Evolutionary conservation across 495 filamentous ascomycete species (phyloP), one percentile per base, ranked within the genome.

Genomic region (Xylaria cubensis): DNA sequence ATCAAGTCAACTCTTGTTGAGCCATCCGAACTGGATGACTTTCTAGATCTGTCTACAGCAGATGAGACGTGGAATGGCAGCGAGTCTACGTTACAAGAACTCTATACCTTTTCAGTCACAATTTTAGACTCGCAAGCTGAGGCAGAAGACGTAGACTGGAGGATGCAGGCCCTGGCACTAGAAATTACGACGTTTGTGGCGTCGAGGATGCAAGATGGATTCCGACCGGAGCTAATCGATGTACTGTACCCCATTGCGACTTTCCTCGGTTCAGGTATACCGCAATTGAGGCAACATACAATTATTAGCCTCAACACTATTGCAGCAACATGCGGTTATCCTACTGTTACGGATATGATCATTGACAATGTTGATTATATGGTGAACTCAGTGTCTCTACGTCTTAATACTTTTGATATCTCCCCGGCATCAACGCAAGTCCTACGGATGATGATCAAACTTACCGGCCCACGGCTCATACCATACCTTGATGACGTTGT

Each of bases 301-400:
- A 93, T 98, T 74, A 88, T 89, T 4, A 93, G 92, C 59, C 87
- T 99, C 3, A 94, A 97, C 75, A 88, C 90, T 15, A 84, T 98
- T 39, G 91, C 96, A 10, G 77, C 79, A 9, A 84, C 92, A 0
- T 98, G 94, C 79, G 90, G 88, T 21, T 99, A 98, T 76, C 50
- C 76, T 0, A 90, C 86, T 74, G 90, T 94, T 12, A 91, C 91
- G 42, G 89, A 93, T 13, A 84, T 99, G 72, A 90, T 99, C 58
- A 87, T 98, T 59, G 91, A 94, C 41, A 99, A 99, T 73, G 94
- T 92, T 32, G 96, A 99, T 80, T 99, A 99, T 79, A 91, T 99
- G 82, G 91, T 97, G 61, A 98, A 98, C 77, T 92, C 95, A 0
- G 90, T 98, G 7, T 92, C 92, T 0, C 83, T 98, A 29, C 93